These are phyloP conservation scores for Lodderomyces metapsilosis DNA, from an alignment of 1,139 yeast genomes.

Conservation along the genomic window DNA sequence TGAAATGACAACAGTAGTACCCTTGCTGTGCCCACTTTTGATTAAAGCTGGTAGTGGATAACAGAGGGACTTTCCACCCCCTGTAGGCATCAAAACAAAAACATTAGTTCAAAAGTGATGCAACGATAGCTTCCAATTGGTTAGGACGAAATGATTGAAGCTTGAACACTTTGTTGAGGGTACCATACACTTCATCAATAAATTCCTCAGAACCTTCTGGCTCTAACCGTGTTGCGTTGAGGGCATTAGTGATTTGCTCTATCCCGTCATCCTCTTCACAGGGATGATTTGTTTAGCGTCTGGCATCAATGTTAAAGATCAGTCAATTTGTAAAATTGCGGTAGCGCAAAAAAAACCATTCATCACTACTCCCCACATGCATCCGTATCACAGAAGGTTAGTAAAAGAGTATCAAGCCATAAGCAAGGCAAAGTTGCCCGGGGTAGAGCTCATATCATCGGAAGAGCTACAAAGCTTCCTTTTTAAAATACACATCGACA, in stretches of 20 bases:
- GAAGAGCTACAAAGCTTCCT: conserved; percentile 24
- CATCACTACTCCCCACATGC: conserved; percentile 9
- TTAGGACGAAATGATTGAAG: conserved; percentile 72
- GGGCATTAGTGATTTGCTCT: conserved; percentile 21
- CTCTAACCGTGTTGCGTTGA: conserved; percentile 10
- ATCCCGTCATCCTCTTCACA: conserved; percentile 41
- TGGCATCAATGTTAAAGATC: too few relatives aligned
- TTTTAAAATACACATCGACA: conserved; percentile 24
- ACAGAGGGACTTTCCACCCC: conserved; percentile 97
- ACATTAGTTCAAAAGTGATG: conserved; percentile 81
- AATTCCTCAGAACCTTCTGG: conserved; percentile 37
- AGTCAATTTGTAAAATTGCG: too few relatives aligned
- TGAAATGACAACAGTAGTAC: conserved; percentile 89
- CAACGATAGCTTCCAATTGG: conserved; percentile 83
- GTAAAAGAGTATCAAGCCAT: conserved; percentile 41
- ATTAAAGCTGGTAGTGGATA: conserved; percentile 93
- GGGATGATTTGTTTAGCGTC: too few relatives aligned
- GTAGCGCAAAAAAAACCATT: background rate
- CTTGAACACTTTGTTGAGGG: conserved; percentile 60
- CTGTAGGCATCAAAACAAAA: conserved; percentile 97
- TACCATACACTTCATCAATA: conserved; percentile 56
- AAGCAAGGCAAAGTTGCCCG: conserved; percentile 22
- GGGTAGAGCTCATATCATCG: conserved; percentile 26
- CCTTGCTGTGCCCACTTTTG: conserved; percentile 67
- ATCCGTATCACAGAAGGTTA: conserved; percentile 39